phyloP scores from a whole-genome alignment of 495 filamentous ascomycete species.

The Xylaria acuta region DNA sequence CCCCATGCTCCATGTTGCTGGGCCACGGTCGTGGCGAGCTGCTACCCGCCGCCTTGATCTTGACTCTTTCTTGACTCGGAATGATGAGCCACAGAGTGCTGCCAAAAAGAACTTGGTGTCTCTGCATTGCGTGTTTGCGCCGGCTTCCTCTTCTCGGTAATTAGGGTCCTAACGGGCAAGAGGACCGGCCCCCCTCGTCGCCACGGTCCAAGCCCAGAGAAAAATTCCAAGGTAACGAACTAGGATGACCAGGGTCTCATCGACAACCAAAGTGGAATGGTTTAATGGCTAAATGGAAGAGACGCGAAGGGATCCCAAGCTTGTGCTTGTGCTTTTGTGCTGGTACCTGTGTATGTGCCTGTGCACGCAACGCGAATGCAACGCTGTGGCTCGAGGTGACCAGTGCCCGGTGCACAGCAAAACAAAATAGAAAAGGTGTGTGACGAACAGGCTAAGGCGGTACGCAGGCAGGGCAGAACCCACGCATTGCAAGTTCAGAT shows the following conservation, averaged over 20 bases:
- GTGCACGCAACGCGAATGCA: slow-evolving; percentile 14
- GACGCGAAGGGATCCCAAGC: slow-evolving; percentile 6
- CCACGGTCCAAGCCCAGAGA: slow-evolving; percentile 16
- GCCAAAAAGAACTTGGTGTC: slow-evolving; percentile 2
- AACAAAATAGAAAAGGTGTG: slow-evolving; percentile 18
- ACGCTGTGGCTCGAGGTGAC: slow-evolving; percentile 22
- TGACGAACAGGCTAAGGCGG: slow-evolving; percentile 3
- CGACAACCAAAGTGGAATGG: not conserved
- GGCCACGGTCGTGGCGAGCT: slow-evolving; percentile 25
- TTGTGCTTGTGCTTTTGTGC: slow-evolving; percentile 2
- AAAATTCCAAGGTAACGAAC: slow-evolving; percentile 21
- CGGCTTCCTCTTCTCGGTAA: slow-evolving; percentile 29
- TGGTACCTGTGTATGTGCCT: slow-evolving; percentile 6
- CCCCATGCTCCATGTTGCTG: slow-evolving; percentile 13
- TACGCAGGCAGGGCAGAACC: slow-evolving; percentile 4
- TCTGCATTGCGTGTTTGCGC: slow-evolving; percentile 20
- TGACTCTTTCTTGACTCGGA: slow-evolving; percentile 23
- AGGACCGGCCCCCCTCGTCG: slow-evolving; percentile 15
- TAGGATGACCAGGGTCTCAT: slow-evolving; percentile 17
- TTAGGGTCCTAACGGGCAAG: slow-evolving; percentile 23
- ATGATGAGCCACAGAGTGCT: slow-evolving; percentile 17
- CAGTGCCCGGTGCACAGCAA: slow-evolving; percentile 19
- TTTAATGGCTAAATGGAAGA: slow-evolving; percentile 25
- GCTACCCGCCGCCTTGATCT: slow-evolving; percentile 21
- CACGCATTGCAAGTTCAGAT: not conserved